These are phyloP conservation scores for Spergularia marina DNA, from an alignment of 148 eudicot species.

Conservation along the genomic window DNA sequence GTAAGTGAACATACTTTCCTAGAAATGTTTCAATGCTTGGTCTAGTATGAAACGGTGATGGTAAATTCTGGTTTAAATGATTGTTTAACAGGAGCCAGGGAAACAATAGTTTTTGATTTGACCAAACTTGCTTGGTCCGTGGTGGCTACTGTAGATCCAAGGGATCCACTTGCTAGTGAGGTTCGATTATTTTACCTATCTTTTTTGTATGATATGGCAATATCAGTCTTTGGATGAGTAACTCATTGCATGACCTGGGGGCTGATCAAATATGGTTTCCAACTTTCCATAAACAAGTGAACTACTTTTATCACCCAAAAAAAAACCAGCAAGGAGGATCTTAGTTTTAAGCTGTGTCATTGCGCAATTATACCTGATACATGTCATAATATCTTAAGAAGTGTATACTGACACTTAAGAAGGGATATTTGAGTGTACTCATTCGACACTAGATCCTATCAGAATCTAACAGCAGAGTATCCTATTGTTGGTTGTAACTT, in stretches of 20 bases:
- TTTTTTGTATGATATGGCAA: constrained; percentile 6
- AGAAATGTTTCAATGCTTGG: background rate
- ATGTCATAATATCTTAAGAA: background rate
- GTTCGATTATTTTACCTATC: constrained; percentile 35
- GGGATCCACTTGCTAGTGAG: constrained; percentile 97
- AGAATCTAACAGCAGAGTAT: background rate
- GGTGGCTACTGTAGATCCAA: constrained; percentile 55
- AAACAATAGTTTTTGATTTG: constrained; percentile 77
- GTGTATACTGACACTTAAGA: background rate
- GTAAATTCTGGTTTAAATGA: constrained; percentile 1
- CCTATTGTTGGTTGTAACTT: background rate
- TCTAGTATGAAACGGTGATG: constrained; percentile 1
- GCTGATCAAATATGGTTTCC: background rate
- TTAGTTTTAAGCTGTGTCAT: background rate
- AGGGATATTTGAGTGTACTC: background rate
- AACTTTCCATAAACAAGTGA: background rate
- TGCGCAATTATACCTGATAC: background rate
- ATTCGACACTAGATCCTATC: background rate
- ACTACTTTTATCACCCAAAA: background rate
- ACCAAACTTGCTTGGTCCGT: constrained; percentile 67
- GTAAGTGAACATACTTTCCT: constrained; percentile 31
- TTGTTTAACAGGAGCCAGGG: constrained; percentile 61
- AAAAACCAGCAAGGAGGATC: background rate
- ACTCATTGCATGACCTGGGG: background rate
- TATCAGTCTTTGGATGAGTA: constrained; percentile 7